Evolutionary conservation across 495 filamentous ascomycete species (phyloP).

Genomic region (Barbatosphaeria neglecta): DNA sequence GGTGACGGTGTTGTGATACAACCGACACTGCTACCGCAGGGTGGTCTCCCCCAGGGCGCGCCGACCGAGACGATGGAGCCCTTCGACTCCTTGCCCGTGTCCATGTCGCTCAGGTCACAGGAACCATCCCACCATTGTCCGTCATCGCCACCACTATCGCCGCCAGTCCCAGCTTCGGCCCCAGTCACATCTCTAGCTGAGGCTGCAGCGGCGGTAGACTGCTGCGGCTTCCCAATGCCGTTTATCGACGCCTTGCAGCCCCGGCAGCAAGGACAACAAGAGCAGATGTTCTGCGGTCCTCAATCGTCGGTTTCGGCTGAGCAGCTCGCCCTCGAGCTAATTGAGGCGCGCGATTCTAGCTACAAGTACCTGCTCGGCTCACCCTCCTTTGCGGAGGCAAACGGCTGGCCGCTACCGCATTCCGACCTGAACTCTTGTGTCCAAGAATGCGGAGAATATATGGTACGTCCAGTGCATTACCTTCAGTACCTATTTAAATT

Average conservation of each 20-base stretch:
- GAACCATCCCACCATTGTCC: slow-evolving; percentile 14
- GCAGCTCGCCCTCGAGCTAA: background rate
- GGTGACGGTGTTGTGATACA: background rate
- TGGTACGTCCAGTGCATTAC: slow-evolving; percentile 4
- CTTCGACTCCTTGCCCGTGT: slow-evolving; percentile 10
- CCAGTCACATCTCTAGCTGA: background rate
- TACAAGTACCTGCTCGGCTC: too few relatives aligned
- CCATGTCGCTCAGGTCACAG: slow-evolving; percentile 10
- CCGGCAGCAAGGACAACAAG: too few relatives aligned
- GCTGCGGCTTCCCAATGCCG: background rate
- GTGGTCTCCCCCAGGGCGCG: background rate
- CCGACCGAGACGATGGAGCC: slow-evolving; percentile 6
- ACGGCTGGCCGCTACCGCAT: slow-evolving; percentile 9
- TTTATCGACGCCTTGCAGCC: background rate
- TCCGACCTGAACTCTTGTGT: slow-evolving; percentile 5
- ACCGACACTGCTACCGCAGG: background rate
- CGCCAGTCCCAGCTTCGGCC: background rate
- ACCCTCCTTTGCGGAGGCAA: background rate
- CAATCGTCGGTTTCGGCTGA: too few relatives aligned
- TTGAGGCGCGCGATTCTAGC: too few relatives aligned
- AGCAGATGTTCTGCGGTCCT: too few relatives aligned
- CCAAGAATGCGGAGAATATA: slow-evolving; percentile 5
- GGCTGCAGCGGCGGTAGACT: background rate
- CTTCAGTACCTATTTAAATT: background rate
- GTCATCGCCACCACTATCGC: background rate